Base-by-base conservation (phyloP, 75 land plant genomes). In the Larix kaempferi region DNA sequence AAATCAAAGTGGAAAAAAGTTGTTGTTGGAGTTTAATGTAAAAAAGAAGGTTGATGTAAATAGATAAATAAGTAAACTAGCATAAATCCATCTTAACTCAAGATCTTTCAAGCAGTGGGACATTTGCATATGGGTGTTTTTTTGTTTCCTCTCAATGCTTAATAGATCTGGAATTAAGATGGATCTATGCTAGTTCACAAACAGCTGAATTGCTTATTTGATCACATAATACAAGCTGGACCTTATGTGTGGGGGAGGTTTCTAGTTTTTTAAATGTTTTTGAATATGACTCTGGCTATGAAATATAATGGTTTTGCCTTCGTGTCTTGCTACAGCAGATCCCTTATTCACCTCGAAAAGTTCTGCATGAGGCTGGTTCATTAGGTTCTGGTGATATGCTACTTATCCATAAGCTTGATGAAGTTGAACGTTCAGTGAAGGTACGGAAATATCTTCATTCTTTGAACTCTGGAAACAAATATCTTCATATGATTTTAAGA, bases 321-420 rank as follows among this genome's bases (percentile, higher is more conserved):
- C 1, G 10, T 49, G 54, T 49, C 54, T 49, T 49, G 5, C n/a
- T 66, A 44, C 71, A 66, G 37, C 49, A 66, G 71, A 29, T 66
- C 35, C 71, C 71, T 66, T 5, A 66, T 66, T 66, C 71, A 66
- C n/a, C 44, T 37, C 44, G 29, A 35, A 35, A 17, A 17, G 37
- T 67, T 67, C 23, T 21, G 44, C 29, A 17, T 6, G 71, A 17
- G 22, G 44, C 23, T 67, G 44, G 71, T 67, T 67, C 71, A 6
- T 10, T 37, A 67, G 44, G 22, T 21, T 67, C 41, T 33, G 39
- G 49, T 67, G 71, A 67, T 21, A 37, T 41, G 39, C 44, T 67
- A 37, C n/a, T 67, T 21, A 39, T 67, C 44, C 71, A 67, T 67
- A 67, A 67, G n/a, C 71, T 67, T 39, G 71, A 67, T 37, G 71